Conservation (phyloP, 441 rosid species). For the Gossypium davidsonii region DNA sequence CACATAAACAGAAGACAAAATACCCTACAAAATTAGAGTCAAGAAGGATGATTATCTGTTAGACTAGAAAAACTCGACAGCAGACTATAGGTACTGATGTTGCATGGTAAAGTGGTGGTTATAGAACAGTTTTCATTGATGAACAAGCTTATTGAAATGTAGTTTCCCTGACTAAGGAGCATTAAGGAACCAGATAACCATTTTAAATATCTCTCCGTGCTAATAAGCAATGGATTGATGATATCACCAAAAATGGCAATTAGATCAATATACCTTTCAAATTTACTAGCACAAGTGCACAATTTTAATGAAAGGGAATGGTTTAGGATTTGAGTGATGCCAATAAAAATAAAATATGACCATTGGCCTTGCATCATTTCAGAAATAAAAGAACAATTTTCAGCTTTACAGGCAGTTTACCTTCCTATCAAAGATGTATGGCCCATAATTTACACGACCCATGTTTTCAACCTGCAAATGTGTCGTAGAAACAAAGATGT, state of each 20-base stretch:
- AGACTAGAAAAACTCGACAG: background rate
- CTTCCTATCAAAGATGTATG: conserved; percentile 72
- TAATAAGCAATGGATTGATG: background rate
- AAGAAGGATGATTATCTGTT: conserved; percentile 11
- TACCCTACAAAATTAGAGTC: conserved; percentile 46
- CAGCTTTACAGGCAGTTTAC: conserved; percentile 27
- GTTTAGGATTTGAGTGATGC: background rate
- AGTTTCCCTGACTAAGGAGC: background rate
- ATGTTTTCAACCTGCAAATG: conserved; percentile 78
- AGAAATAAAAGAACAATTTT: background rate
- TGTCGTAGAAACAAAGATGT: background rate
- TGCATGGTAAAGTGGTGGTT: background rate
- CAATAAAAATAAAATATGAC: background rate
- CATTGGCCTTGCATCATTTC: background rate
- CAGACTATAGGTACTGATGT: background rate
- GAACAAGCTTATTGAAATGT: background rate
- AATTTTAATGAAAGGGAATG: background rate
- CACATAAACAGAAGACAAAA: conserved; percentile 64
- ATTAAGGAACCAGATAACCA: background rate
- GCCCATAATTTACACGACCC: conserved; percentile 89
- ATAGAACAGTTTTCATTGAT: background rate
- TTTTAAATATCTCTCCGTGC: background rate
- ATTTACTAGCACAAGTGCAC: background rate
- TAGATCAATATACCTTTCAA: background rate
- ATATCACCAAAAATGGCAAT: background rate